Base-by-base conservation (phyloP, 129 eudicot genomes). In the Flaveria ramosissima region DNA sequence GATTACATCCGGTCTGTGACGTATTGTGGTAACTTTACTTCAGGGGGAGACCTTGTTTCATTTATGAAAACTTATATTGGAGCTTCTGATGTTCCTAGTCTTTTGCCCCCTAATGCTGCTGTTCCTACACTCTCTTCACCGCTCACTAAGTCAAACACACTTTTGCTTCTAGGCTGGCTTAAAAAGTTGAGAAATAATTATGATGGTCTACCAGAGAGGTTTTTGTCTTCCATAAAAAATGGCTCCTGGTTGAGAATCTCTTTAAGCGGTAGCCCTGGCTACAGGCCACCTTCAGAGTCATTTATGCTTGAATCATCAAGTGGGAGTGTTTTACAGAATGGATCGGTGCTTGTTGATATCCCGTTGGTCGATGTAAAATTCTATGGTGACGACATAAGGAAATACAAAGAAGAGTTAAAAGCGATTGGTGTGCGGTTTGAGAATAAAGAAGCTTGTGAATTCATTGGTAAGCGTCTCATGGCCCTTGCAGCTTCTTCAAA, bases 181-280 rank as follows among this genome's bases (percentile, higher is more conserved):
- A 45, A 51, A 15, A 72, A 72, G 26, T 57, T 81, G 17, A 78
- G 63, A 61, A 36, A 48, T 60, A 48, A 4, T 0, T 7, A 79
- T 10, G 2, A 1, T 63, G 1, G 11, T 46, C 13, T 88, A 26
- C 89, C 92, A 0, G 56, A 27, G 2, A 72, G 39, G 53, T 83
- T 88, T 52, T 67, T 83, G 52, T 77, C 60, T 1, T 78, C 83
- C 16, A 76, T 88, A 0, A 69, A 81, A 83, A 51, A 83, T 24
- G 88, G 92, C 11, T 70, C 83, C 77, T 88, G 92, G 92, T 42
- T 88, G 78, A 83, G 52, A 75, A 68, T 81, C 21, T 74, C 81
- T 6, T 23, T 85, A 10, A 55, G 82, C n/a, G 83, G 87, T 4
- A 27, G 65, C 57, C 5, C 83, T 11, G 79, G 81, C 7, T 81